Evolutionary conservation across 2,329 filamentous ascomycete genomes (phyloP), one percentile per base, ranked within the genome.

Genomic region (Madurella mycetomatis): DNA sequence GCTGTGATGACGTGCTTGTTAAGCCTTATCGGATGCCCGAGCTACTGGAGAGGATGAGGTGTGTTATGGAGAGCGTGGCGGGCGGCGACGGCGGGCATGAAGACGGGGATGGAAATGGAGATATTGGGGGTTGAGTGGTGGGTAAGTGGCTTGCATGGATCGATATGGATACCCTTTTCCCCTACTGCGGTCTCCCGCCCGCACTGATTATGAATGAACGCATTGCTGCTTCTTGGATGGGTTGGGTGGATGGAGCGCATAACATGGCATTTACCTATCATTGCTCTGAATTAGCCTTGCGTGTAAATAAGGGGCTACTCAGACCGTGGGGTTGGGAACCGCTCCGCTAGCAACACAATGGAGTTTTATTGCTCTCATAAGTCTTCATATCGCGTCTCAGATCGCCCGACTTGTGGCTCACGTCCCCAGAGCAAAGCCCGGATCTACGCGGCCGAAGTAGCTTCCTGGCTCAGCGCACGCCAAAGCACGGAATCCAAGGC

Each of bases 21-120:
- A 90, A 90, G 69, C 86, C 86, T 9, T 89, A 87, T 64, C 75
- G 80, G 34, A 84, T 85, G 63, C 75, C 77, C 5, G 82, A 85
- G 59, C 65, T 87, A 41, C 72, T 84, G 34, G 76, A 79, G 54
- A 83, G 80, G 72, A 83, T 87, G 69, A 73, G 76, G 60, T 64
- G 72, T 11, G 71, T 83, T n/a, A 72, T 76, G 34, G 58, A 54
- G 19, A 56, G 53, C 9, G 55, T 65, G 41, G 57, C 59, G 5
- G 54, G 9, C 43, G 30, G 19, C 12, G 47, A 11, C 18, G 25
- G 40, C 17, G 44, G 37, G 32, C 12, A 13, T 5, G 40, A 30
- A 12, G 15, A 31, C 9, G 19, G 19, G 17, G 11, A 19, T 45
- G 43, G 19, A 17, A 7, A 45, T 45, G 16, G 17, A n/a, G 11